Evolutionary conservation across 2,329 filamentous ascomycete genomes (phyloP), one percentile per base, ranked within the genome.

Genomic region (Aspergillus fijiensis): DNA sequence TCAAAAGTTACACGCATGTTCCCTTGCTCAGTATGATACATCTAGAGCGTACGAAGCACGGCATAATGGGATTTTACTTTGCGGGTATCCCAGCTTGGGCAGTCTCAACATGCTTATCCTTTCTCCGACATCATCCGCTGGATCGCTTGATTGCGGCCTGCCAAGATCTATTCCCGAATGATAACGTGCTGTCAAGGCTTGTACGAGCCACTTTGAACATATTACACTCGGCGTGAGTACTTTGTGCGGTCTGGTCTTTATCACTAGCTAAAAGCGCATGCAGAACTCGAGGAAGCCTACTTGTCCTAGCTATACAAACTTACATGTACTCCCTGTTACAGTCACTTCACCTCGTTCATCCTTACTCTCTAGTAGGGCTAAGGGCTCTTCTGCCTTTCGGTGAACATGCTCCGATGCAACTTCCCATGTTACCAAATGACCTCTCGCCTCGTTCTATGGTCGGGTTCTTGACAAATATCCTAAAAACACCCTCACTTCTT

Each of bases 241-340:
- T 48, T 51, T 16, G 11, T 48, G 14, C 27, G 14, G 11, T 21
- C 11, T 12, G n/a, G 51, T 14, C 42, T 14, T 33, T 5, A 3
- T 11, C 5, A 56, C 42, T 55, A 33, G 35, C 54, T 63, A 55
- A 65, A 25, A 9, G 14, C 1, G 33, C 27, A 11, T 42, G 25
- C 51, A 80, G 78, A 35, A 61, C 73, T 23, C 71, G 72, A 63
- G 68, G 71, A 25, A 66, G 67, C 2, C 65, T 78, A 39, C 74
- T 77, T 52, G 64, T 75, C 16, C 59, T 79, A 10, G 74, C 77
- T 29, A 70, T 77, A 52, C 77, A 79, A 61, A 69, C 74, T 27
- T 75, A 79, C 59, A 75, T 79, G 69, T 78, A 77, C 59, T 76
- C 77, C 23, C 60, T 78, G 16, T 68, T 80, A 19, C 78, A 80